Percentiles rank a stretch among this genome's conserved stretches.
These are phyloP conservation scores for Penicillium hesseltinei DNA, from an alignment of 2,329 filamentous ascomycete genomes.

Conservation along the genomic window DNA sequence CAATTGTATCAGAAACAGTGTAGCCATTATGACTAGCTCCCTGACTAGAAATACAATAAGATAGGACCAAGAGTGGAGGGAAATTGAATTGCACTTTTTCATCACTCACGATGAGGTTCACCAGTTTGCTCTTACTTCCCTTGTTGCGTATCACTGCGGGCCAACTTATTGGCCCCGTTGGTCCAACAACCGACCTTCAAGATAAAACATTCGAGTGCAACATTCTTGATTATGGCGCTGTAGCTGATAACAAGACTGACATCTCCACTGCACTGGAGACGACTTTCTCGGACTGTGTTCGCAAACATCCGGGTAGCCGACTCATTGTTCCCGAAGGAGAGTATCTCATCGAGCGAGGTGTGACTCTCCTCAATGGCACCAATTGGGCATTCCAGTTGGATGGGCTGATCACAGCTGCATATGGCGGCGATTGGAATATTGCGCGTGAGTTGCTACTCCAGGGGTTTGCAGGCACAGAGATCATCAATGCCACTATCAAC, in stretches of 20 bases:
- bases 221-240: constrained; percentile 13
- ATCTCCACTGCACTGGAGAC: constrained; percentile 15
- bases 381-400: constrained; percentile 38
- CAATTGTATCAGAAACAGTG: neutral
- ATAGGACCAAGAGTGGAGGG: neutral
- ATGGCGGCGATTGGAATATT: constrained; percentile 30
- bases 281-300: constrained; percentile 21
- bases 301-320: constrained; percentile 21
- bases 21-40: neutral
- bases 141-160: neutral
- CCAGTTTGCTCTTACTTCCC: neutral
- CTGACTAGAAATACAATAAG: neutral
- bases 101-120: neutral
- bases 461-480: constrained; percentile 27
- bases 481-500: constrained; percentile 33
- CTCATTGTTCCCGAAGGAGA: constrained; percentile 30
- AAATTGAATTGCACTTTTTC: neutral
- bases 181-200: constrained; percentile 8
- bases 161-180: constrained; percentile 15
- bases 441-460: constrained; percentile 31
- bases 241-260: constrained; percentile 14
- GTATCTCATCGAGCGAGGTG: constrained; percentile 27
- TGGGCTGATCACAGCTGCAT: constrained; percentile 34
- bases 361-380: constrained; percentile 31
- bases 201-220: constrained; percentile 15